Base-by-base conservation (phyloP, 1,139 yeast genomes). In the Kodamaea anthophila region DNA sequence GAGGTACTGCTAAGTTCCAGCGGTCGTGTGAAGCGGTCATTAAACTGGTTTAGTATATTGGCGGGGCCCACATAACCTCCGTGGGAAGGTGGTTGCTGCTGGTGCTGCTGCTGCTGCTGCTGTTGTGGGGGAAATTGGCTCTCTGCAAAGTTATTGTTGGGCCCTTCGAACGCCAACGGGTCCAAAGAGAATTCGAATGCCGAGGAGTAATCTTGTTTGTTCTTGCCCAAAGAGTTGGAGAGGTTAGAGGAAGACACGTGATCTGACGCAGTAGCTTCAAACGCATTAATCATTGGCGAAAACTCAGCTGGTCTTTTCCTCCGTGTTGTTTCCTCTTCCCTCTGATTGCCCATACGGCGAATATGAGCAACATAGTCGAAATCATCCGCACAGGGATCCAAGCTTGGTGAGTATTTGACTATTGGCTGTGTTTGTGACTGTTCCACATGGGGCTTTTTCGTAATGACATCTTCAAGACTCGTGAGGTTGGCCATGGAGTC, bases 361-460 rank as follows among this genome's bases (percentile, higher is more conserved):
- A 78, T 77, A 46, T 78, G 85, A 10, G 82, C 81, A 12, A 77
- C 74, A 43, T 78, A 78, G 49, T 77, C 82, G 43, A 78, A 78
- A 28, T 70, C 80, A 24, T 65, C 77, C 9, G 67, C 64, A 3
- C 65, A 64, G 5, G 74, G 70, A 25, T 58, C 65, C 18, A 42
- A 14, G 9, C 35, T 22, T 47, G 53, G 34, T 57, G 53, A 33
- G 64, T 51, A n/a, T 13, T 9, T 28, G 10, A 24, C 15, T 4
- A 24, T 15, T 9, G 27, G 27, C 8, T 21, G 16, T 16, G 18
- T 16, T 16, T 16, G 6, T 16, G 18, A 6, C 6, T 16, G 18
- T 6, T 16, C 9, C 18, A 6, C 18, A 16, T 16, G 6, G 6
- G 18, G 18, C 18, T 16, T 16, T 16, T 9, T 16, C 9, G 6